phyloP scores from a whole-genome alignment of 495 filamentous ascomycete genomes.

The Penicillium waksmanii region DNA sequence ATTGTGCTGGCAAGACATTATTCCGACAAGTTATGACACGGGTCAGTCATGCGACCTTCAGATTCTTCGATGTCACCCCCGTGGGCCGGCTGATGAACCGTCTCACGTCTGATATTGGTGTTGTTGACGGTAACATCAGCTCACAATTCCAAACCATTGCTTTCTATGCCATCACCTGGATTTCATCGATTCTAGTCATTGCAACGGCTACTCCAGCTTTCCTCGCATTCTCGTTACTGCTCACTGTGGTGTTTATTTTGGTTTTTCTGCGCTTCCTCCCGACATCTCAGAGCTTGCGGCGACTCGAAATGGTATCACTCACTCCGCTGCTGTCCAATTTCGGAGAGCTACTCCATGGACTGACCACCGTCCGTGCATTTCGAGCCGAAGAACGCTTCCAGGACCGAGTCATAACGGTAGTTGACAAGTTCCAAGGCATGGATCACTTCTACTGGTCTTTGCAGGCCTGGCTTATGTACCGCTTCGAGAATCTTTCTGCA shows the following conservation, averaged over 20 bases:
- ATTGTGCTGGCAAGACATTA: constrained; percentile 71
- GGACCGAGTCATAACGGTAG: constrained; percentile 69
- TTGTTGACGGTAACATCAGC: constrained; percentile 78
- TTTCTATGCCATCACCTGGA: constrained; percentile 67
- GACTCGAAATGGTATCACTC: constrained; percentile 82
- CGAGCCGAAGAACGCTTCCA: constrained; percentile 75
- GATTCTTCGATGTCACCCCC: constrained; percentile 85
- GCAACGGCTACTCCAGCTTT: constrained; percentile 74
- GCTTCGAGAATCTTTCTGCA: constrained; percentile 73
- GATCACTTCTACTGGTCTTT: constrained; percentile 92
- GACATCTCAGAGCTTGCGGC: constrained; percentile 77
- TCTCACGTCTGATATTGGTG: constrained; percentile 81
- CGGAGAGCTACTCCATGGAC: constrained; percentile 74
- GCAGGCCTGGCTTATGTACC: constrained; percentile 79
- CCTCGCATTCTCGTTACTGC: constrained; percentile 65
- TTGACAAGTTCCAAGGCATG: constrained; percentile 86
- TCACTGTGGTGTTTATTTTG: constrained; percentile 64
- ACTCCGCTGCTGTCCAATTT: constrained; percentile 86
- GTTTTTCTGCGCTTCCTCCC: constrained; percentile 77
- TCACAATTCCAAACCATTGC: constrained; percentile 67
- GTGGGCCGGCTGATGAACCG: constrained; percentile 86
- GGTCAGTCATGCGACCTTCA: constrained; percentile 78
- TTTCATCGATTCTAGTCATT: constrained; percentile 73
- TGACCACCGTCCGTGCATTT: constrained; percentile 80
- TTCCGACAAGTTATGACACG: constrained; percentile 69